Base-by-base conservation (phyloP, 257 asterid species). In the Solanum neorickii region DNA sequence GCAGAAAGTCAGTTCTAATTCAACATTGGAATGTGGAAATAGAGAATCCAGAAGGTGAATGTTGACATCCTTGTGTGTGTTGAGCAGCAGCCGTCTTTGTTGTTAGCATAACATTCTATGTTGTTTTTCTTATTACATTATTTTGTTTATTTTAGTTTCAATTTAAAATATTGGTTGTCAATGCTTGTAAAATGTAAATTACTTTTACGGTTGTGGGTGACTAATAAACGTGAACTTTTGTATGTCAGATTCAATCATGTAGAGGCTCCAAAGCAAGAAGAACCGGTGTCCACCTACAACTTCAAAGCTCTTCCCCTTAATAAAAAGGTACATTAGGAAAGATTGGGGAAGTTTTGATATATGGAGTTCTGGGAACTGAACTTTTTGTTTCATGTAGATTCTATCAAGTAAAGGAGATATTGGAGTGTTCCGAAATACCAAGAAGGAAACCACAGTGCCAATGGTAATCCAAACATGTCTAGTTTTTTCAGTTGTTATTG, bases 321-420 rank as follows among this genome's bases (percentile, higher is more conserved):
- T 87, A 94, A 92, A 91, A 95, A 97, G 98, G 99, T 94, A 87
- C 27, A 11, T 15, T 39, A 69, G 44, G 46, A 20, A 49, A 37
- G 23, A 31, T 11, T 31, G 29, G 69, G 85, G 20, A 82, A n/a
- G 69, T 20, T 60, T 23, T 86, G 77, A 13, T 77, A n/a, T 31
- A 75, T 20, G 82, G 49, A n/a, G 62, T 86, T 83, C 18, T 49
- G 66, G 47, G 49, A 85, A 41, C 77, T 39, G 27, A 80, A 27
- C 84, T 39, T 16, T 83, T 80, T n/a, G 16, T 44, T 49, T 69
- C 27, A 42, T 86, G 68, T 93, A 94, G 99, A 93, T 97, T 86
- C 90, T 97, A 86, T 90, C 95, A 42, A 95, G 99, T 94, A 97
- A 94, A 93, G 99, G 98, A 82, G 98, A 94, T 70, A 90, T 94